These are phyloP conservation scores for Coemansia sp. DNA, from an alignment of 192 early-diverging fungal species.

Conservation along the genomic window DNA sequence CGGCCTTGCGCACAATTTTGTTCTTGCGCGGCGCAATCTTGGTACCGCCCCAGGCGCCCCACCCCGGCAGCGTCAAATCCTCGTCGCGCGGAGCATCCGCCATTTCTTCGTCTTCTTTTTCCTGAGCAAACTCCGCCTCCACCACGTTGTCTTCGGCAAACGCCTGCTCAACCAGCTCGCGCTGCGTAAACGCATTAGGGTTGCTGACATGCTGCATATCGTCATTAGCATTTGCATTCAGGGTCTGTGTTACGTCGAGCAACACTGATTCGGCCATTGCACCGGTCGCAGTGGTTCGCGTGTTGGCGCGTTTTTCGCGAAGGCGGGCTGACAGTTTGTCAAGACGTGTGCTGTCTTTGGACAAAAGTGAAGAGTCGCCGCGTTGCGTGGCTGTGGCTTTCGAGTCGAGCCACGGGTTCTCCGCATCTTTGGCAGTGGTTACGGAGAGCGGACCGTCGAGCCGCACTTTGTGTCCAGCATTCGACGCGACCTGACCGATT, in stretches of 20 bases:
- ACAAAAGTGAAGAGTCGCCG: conserved; percentile 50
- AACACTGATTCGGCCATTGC: conserved; percentile 58
- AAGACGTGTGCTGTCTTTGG: conserved; percentile 58
- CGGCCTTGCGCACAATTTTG: conserved; percentile 57
- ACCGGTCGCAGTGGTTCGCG: not conserved
- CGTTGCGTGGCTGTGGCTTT: conserved; percentile 47
- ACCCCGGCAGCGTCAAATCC: conserved; percentile 89
- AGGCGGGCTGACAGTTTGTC: conserved; percentile 69
- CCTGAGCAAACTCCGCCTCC: conserved; percentile 83
- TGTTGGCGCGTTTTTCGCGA: conserved; percentile 57
- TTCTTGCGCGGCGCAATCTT: conserved; percentile 65
- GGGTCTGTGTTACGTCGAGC: conserved; percentile 69
- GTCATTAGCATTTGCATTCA: conserved; percentile 3
- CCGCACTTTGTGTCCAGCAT: conserved; percentile 56
- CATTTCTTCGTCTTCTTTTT: conserved; percentile 70
- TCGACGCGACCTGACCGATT: conserved; percentile 53
- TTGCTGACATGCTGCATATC: conserved; percentile 34
- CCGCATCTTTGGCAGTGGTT: conserved; percentile 27
- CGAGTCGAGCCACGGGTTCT: conserved; percentile 80
- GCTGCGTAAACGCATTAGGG: conserved; percentile 63
- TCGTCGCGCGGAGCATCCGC: conserved; percentile 77
- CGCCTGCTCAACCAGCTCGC: conserved; percentile 86
- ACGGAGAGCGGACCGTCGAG: conserved; percentile 60
- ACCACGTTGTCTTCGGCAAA: conserved; percentile 94
- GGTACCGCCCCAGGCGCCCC: conserved; percentile 84